These are phyloP conservation scores for Hebeloma cylindrosporum DNA, from an alignment of 768 basidiomycete genomes.

Conservation along the genomic window DNA sequence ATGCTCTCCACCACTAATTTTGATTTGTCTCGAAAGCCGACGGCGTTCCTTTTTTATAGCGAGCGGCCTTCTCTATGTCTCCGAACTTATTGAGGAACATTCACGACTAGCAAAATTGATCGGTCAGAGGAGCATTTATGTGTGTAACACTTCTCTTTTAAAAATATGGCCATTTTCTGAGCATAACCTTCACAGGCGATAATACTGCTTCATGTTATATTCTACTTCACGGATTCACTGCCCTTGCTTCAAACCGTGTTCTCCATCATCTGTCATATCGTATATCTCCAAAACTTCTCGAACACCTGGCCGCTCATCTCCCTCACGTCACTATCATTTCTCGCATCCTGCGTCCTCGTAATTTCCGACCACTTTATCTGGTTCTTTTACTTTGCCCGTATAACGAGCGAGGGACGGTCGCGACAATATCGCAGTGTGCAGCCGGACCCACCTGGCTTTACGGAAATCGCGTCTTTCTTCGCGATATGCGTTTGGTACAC, in stretches of 20 bases:
- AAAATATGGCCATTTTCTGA: neutral
- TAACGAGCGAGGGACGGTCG: conserved; percentile 63
- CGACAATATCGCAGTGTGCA: conserved; percentile 45
- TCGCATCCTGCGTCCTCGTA: conserved; percentile 83
- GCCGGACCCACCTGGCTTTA: conserved; percentile 48
- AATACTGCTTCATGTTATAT: conserved; percentile 71
- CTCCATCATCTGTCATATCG: conserved; percentile 78
- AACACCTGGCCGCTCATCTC: conserved; percentile 90
- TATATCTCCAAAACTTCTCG: conserved; percentile 95
- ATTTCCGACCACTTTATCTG: conserved; percentile 91
- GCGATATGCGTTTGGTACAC: conserved; percentile 84
- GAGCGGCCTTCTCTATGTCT: conserved; percentile 89
- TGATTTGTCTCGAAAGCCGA: neutral
- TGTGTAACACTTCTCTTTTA: conserved; percentile 40
- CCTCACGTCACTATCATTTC: conserved; percentile 79
- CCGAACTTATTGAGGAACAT: conserved; percentile 95
- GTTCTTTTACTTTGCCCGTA: conserved; percentile 91
- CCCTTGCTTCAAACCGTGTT: conserved; percentile 75
- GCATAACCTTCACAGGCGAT: conserved; percentile 52
- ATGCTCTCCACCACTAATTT: conserved; percentile 21
- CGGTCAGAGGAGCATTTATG: conserved; percentile 87
- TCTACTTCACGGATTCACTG: conserved; percentile 80
- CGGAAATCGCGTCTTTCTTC: conserved; percentile 82
- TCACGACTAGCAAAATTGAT: conserved; percentile 76
- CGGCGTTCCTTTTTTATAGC: conserved; percentile 48